phyloP scores from a whole-genome alignment of 805 yeast genomes.

The Ogataea methylovora region DNA sequence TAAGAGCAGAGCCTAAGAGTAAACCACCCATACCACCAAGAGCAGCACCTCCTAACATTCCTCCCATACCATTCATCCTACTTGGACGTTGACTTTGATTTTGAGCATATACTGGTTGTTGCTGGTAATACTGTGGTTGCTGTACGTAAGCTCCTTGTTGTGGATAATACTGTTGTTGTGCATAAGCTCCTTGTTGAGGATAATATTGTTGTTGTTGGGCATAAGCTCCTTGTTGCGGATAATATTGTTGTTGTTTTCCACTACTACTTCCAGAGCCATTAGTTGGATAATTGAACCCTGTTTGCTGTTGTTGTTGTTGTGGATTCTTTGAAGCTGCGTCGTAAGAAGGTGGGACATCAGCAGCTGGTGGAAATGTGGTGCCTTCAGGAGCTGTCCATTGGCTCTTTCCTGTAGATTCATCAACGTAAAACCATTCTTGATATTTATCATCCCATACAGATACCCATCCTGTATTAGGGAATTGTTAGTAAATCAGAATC shows the following conservation, averaged over 20 bases:
- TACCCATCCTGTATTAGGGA: slow-evolving; percentile 45
- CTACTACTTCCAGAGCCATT: too few species aligned
- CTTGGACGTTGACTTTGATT: slow-evolving; percentile 10
- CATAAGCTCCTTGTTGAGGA: slow-evolving; percentile 4
- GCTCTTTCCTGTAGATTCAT: slow-evolving; percentile 60
- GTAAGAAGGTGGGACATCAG: slow-evolving; percentile 29
- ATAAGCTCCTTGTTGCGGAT: neutral
- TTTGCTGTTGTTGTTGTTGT: neutral
- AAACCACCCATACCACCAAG: slow-evolving; percentile 24
- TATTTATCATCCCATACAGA: slow-evolving; percentile 68
- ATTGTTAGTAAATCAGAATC: neutral
- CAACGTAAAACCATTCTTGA: slow-evolving; percentile 70
- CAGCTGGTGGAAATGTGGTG: slow-evolving; percentile 31
- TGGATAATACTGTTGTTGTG: slow-evolving; percentile 7
- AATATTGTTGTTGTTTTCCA: slow-evolving; percentile 3
- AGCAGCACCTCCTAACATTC: slow-evolving; percentile 24
- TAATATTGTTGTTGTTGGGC: slow-evolving; percentile 7
- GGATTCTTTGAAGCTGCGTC: slow-evolving; percentile 2
- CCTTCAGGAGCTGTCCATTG: slow-evolving; percentile 88
- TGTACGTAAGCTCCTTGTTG: slow-evolving; percentile 8
- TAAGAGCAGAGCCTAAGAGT: slow-evolving; percentile 14
- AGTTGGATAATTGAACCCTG: neutral
- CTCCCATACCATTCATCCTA: slow-evolving; percentile 21
- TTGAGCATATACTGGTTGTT: slow-evolving; percentile 14
- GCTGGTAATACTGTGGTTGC: slow-evolving; percentile 13